Evolutionary conservation across 257 asterid genomes (phyloP).

Genomic region (Handroanthus guayacan): DNA sequence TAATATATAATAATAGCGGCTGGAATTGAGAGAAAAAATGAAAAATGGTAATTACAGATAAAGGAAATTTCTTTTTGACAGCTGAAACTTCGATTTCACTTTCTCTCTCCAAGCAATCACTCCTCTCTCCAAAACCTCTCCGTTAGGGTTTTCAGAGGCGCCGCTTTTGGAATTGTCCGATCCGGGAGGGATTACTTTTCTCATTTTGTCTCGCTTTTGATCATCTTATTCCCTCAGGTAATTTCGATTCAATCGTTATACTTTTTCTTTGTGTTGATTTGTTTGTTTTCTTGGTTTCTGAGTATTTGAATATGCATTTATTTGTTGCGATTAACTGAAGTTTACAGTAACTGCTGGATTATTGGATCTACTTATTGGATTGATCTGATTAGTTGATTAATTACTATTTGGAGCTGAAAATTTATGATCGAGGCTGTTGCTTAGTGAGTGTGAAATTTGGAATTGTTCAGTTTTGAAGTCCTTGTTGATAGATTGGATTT

Average conservation of each 20-base stretch:
- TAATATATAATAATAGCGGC: not conserved
- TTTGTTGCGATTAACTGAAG: slow-evolving; percentile 21
- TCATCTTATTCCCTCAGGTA: slow-evolving; percentile 37
- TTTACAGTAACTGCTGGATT: slow-evolving; percentile 10
- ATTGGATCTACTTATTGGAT: slow-evolving; percentile 35
- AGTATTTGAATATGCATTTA: slow-evolving; percentile 11
- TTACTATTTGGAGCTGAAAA: not conserved
- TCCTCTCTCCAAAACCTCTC: slow-evolving; percentile 35
- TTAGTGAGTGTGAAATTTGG: slow-evolving; percentile 18
- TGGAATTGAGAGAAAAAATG: not conserved
- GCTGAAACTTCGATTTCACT: slow-evolving; percentile 21
- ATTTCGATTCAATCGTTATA: slow-evolving; percentile 8
- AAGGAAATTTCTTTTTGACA: slow-evolving; percentile 32
- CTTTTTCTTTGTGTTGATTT: not conserved
- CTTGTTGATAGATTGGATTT: slow-evolving; percentile 19
- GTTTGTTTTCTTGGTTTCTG: not conserved
- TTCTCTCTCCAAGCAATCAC: slow-evolving; percentile 32
- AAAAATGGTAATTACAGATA: slow-evolving; percentile 31
- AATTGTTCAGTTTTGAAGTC: not conserved
- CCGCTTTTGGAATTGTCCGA: slow-evolving; percentile 44
- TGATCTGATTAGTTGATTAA: slow-evolving; percentile 33
- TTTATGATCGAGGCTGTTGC: slow-evolving; percentile 30
- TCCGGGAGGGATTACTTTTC: slow-evolving; percentile 10
- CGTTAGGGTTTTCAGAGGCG: slow-evolving; percentile 48
- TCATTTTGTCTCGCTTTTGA: slow-evolving; percentile 18